Percentiles rank a stretch among this genome's conserved stretches.
These are phyloP conservation scores for Neonectria magnoliae DNA, from an alignment of 2,329 filamentous ascomycete species.

Conservation along the genomic window DNA sequence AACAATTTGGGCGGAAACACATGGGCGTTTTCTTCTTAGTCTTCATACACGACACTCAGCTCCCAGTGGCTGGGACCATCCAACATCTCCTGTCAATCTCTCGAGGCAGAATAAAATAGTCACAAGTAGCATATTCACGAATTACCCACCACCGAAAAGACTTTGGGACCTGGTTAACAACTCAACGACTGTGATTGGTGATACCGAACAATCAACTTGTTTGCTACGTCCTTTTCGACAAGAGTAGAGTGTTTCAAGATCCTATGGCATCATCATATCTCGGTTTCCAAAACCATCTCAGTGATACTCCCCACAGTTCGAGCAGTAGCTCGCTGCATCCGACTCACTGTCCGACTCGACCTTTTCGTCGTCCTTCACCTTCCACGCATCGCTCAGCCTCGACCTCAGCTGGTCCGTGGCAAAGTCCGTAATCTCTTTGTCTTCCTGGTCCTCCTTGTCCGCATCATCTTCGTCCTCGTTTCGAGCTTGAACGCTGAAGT, in stretches of 20 bases:
- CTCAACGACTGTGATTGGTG: not conserved
- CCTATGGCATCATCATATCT: not conserved
- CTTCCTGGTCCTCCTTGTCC: conserved; percentile 38
- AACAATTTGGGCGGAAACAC: conserved; percentile 31
- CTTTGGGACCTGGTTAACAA: not conserved
- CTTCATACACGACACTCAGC: not conserved
- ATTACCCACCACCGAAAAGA: not conserved
- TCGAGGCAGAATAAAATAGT: conserved; percentile 18
- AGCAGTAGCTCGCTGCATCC: conserved; percentile 1
- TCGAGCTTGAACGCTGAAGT: conserved; percentile 49
- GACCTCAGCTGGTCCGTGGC: conserved; percentile 37
- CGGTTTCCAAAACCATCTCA: not conserved
- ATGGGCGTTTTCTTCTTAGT: conserved; percentile 31
- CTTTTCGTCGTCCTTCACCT: conserved; percentile 24
- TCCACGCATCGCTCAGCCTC: conserved; percentile 34
- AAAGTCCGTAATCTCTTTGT: conserved; percentile 44
- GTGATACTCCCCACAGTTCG: conserved; percentile 29
- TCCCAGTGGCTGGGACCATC: conserved; percentile 23
- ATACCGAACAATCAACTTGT: not conserved
- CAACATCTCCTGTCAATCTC: conserved; percentile 35
- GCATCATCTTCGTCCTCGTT: conserved; percentile 40
- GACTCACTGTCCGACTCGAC: conserved; percentile 19
- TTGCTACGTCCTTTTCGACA: not conserved
- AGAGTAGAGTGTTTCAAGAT: not conserved
- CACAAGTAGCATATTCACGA: not conserved